Conservation (phyloP, 1,139 yeast species). For the Insectozyma bohioensis region DNA sequence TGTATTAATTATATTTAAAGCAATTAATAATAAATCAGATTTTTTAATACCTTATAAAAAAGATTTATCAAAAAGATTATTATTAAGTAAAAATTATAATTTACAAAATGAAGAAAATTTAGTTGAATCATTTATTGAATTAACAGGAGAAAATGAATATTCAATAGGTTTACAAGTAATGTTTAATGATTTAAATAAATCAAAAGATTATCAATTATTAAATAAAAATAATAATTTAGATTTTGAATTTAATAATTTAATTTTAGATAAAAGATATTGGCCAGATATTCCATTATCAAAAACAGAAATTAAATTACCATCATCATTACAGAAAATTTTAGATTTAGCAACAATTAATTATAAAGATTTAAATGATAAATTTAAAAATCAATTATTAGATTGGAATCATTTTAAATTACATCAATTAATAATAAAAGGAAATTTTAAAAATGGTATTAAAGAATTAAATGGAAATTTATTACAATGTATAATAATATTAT, state of each 20-base stretch:
- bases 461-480: slow-evolving; percentile 37
- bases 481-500: slow-evolving; percentile 36
- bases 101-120: slow-evolving; percentile 25
- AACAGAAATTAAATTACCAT: slow-evolving; percentile 20
- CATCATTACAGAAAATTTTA: slow-evolving; percentile 15
- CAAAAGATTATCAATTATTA: slow-evolving; percentile 12
- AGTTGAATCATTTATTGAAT: slow-evolving; percentile 23
- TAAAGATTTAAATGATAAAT: slow-evolving; percentile 18
- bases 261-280: slow-evolving; percentile 40
- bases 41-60: slow-evolving; percentile 33
- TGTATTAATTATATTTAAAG: slow-evolving; percentile 31
- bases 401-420: slow-evolving; percentile 36
- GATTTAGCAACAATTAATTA: slow-evolving; percentile 18
- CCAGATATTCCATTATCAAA: slow-evolving; percentile 37
- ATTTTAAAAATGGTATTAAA: slow-evolving; percentile 31
- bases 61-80: slow-evolving; percentile 38
- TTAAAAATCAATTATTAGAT: slow-evolving; percentile 24
- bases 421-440: slow-evolving; percentile 29
- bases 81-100: slow-evolving; percentile 25
- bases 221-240: slow-evolving; percentile 2
- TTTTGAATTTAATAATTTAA: slow-evolving; percentile 32
- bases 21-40: slow-evolving; percentile 35
- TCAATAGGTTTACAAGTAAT: slow-evolving; percentile 29
- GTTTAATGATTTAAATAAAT: slow-evolving; percentile 32
- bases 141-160: slow-evolving; percentile 37